phyloP scores from a whole-genome alignment of 345 rosid genomes.

The Draba incana region DNA sequence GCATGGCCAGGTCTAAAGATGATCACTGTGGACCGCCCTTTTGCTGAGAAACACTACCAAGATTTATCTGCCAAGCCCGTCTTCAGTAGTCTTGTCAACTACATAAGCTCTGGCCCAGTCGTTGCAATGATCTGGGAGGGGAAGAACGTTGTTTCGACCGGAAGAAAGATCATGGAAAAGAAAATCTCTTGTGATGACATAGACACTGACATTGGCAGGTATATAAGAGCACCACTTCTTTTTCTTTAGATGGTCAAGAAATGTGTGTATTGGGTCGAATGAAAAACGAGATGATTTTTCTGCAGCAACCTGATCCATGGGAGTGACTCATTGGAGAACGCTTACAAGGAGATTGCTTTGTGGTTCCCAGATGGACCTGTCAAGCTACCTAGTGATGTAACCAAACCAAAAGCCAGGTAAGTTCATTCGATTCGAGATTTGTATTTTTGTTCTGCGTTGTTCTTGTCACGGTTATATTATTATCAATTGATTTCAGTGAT shows the following conservation, averaged over 20 bases:
- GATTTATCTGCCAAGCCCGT: slow-evolving; percentile 87
- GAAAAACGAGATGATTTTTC: no score
- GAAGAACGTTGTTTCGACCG: slow-evolving; percentile 73
- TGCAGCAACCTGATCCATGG: slow-evolving; percentile 69
- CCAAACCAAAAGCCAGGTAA: no score
- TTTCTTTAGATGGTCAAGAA: no score
- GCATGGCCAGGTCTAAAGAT: slow-evolving; percentile 66
- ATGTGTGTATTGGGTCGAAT: no score
- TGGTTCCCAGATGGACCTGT: slow-evolving; percentile 91
- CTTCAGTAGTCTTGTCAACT: slow-evolving; percentile 80
- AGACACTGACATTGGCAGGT: no score
- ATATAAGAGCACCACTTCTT: no score
- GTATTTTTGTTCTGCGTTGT: no score
- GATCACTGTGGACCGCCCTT: slow-evolving; percentile 61
- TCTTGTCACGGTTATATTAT: no score
- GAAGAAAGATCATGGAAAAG: slow-evolving; percentile 90
- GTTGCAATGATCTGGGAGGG: slow-evolving; percentile 99
- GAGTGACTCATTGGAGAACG: slow-evolving; percentile 84
- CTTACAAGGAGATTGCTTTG: slow-evolving; percentile 77
- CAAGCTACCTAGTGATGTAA: background rate
- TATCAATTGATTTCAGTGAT: no score
- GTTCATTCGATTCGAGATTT: no score
- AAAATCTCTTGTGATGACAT: no score
- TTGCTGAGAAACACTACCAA: slow-evolving; percentile 87
- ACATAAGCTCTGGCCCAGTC: slow-evolving; percentile 95